Conservation (phyloP, 257 asterid species). For the Handroanthus guayacan region DNA sequence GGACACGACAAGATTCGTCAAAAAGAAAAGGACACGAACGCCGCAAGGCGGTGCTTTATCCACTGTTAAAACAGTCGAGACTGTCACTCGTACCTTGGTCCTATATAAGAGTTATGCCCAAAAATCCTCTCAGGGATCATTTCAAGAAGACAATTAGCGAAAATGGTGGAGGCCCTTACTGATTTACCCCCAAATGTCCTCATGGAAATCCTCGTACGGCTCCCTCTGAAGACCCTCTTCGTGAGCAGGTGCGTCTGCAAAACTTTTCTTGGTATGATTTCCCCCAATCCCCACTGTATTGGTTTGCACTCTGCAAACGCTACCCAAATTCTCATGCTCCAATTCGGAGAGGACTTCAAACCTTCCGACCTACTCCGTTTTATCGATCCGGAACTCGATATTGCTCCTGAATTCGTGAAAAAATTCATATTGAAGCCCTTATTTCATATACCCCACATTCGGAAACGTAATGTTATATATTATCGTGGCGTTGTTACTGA, state of each 20-base stretch:
- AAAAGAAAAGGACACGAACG: no score
- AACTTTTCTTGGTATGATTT: conserved; percentile 21
- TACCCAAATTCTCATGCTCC: conserved; percentile 24
- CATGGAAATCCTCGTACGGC: conserved; percentile 32
- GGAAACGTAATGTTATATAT: not conserved
- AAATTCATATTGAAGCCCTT: conserved; percentile 5
- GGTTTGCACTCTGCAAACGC: conserved; percentile 26
- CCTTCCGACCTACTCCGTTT: conserved; percentile 1
- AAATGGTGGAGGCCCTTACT: conserved; percentile 15
- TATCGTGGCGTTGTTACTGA: not conserved
- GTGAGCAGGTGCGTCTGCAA: conserved; percentile 39
- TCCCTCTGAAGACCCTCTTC: conserved; percentile 26
- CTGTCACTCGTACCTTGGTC: no score
- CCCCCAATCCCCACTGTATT: conserved; percentile 23
- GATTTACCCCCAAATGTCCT: conserved; percentile 21
- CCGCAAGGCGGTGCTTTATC: no score
- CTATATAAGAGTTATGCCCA: no score
- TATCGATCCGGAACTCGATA: conserved; percentile 32
- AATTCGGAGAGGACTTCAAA: not conserved
- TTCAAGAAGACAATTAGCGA: not conserved
- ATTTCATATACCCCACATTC: conserved; percentile 1
- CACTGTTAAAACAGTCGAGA: no score
- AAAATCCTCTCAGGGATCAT: no score
- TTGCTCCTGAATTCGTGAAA: not conserved
- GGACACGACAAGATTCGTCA: no score